A percentile compares a stretch with the other conserved stretches of the same genome.
phyloP scores from a whole-genome alignment of 495 filamentous ascomycete species.

The Penicillium crystallinum region DNA sequence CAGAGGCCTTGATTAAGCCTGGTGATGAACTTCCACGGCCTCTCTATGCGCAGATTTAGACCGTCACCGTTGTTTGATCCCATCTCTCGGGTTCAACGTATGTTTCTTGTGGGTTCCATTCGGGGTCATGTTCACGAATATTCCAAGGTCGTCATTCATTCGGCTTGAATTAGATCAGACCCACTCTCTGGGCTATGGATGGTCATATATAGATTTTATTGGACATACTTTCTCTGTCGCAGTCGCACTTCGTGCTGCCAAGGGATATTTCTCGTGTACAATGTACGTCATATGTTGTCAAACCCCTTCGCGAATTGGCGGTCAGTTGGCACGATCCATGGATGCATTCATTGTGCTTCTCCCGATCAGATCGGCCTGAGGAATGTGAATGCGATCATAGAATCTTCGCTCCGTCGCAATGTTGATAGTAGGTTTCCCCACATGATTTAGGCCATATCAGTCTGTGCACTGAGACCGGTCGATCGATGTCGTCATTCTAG shows the following conservation, averaged over 20 bases:
- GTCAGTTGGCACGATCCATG: neutral
- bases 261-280: neutral
- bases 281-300: neutral
- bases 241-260: neutral
- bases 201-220: neutral
- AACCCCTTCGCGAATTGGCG: neutral
- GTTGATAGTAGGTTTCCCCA: neutral
- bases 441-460: neutral
- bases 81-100: neutral
- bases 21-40: slow-evolving; percentile 53
- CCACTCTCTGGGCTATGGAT: neutral
- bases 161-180: neutral
- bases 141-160: neutral
- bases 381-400: neutral
- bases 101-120: neutral
- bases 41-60: slow-evolving; percentile 56
- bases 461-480: neutral
- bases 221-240: neutral
- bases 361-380: neutral
- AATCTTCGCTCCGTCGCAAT: neutral
- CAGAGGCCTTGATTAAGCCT: slow-evolving; percentile 30
- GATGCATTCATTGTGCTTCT: neutral
- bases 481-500: neutral
- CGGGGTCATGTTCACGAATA: neutral
- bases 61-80: neutral